phyloP scores from a whole-genome alignment of 2,329 filamentous ascomycete genomes.

The Verticillium nonalfalfae region DNA sequence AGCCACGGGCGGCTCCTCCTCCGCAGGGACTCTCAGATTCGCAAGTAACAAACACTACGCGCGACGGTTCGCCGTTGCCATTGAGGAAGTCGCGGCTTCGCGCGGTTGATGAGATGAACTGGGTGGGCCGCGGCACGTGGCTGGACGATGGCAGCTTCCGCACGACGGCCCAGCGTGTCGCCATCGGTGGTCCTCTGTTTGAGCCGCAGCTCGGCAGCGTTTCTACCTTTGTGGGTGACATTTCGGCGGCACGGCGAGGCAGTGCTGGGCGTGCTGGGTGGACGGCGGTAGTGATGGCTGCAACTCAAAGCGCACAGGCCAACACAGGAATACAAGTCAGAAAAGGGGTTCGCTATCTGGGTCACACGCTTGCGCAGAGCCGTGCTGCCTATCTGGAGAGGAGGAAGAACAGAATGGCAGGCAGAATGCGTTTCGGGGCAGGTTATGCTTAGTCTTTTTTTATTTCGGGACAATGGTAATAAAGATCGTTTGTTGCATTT shows the following conservation, averaged over 20 bases:
- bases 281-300: too few species aligned
- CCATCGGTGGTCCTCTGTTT: background rate
- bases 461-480: too few species aligned
- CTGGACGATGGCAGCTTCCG: background rate
- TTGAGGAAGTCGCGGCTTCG: background rate
- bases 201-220: background rate
- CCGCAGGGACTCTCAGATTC: background rate
- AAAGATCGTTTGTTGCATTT: too few species aligned
- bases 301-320: too few species aligned
- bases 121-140: background rate
- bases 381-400: too few species aligned
- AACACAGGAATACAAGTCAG: too few species aligned
- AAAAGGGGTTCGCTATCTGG: too few species aligned
- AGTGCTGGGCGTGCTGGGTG: background rate
- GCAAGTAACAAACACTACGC: background rate
- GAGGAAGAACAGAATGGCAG: too few species aligned
- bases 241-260: background rate
- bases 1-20: background rate
- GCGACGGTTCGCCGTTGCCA: background rate
- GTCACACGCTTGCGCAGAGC: too few species aligned
- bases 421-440: too few species aligned
- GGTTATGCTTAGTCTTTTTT: too few species aligned
- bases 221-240: background rate
- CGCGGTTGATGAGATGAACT: background rate
- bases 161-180: background rate